Percentiles rank a stretch among this genome's conserved stretches.
phyloP scores from a whole-genome alignment of 345 rosid species.

The Combretum micranthum region DNA sequence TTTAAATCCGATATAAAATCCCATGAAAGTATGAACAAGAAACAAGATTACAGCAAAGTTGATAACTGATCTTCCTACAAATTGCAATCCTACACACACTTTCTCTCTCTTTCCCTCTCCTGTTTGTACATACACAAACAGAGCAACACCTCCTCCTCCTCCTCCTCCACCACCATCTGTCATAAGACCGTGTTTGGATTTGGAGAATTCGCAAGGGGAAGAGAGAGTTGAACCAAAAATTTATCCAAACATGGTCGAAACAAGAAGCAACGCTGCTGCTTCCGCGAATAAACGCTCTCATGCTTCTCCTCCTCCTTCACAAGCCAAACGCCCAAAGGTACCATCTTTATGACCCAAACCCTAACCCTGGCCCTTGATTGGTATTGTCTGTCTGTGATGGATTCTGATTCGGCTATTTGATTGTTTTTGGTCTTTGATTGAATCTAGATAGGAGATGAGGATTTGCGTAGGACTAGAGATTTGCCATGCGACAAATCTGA shows the following conservation, averaged over 20 bases:
- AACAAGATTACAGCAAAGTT: no score
- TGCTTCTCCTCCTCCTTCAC: slow-evolving; percentile 34
- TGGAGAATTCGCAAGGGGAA: no score
- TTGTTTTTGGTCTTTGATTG: neutral
- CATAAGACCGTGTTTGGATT: no score
- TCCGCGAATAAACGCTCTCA: slow-evolving; percentile 80
- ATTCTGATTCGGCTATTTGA: neutral
- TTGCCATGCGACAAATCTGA: neutral
- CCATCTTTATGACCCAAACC: neutral
- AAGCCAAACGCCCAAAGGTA: slow-evolving; percentile 72
- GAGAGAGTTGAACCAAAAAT: slow-evolving; percentile 20
- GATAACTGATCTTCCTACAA: no score
- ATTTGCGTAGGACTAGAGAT: neutral
- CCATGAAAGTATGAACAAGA: no score
- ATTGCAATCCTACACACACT: no score
- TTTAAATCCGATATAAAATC: no score
- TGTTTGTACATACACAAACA: neutral
- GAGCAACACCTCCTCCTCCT: no score
- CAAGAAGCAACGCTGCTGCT: slow-evolving; percentile 84
- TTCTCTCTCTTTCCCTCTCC: no score
- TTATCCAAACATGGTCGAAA: slow-evolving; percentile 65
- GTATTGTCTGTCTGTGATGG: no score
- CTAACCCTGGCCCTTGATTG: neutral
- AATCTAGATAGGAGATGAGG: slow-evolving; percentile 10
- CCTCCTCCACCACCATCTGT: no score